Percentiles rank a stretch among this genome's conserved stretches.
Evolutionary conservation across 75 land plant genomes (phyloP).

Genomic region (Isoetes taiwanensis): DNA sequence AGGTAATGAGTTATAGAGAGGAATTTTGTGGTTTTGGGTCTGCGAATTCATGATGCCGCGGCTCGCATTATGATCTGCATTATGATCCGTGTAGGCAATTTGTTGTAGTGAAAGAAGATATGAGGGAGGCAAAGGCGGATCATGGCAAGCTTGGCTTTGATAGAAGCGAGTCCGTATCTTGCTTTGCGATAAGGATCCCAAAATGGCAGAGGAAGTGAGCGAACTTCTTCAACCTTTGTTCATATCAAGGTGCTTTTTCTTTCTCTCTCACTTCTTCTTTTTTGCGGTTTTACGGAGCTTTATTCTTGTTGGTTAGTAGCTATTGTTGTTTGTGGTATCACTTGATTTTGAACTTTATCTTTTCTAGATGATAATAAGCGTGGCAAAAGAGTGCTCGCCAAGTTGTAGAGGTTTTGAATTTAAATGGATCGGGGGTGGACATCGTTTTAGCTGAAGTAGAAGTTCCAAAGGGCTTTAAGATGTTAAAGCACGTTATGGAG

Average conservation of each 20-base stretch:
- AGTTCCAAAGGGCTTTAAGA: constrained; percentile 70
- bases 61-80: no score
- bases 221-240: constrained; percentile 49
- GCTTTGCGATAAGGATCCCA: constrained; percentile 59
- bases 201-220: constrained; percentile 36
- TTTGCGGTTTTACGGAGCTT: not conserved
- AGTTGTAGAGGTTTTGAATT: constrained; percentile 58
- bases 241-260: constrained; percentile 54
- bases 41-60: no score
- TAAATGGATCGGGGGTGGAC: constrained; percentile 50
- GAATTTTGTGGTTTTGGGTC: no score
- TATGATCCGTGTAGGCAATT: no score
- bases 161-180: constrained; percentile 74
- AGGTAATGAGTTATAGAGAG: no score
- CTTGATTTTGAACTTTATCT: no score
- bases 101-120: no score
- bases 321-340: not conserved
- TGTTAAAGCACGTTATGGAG: constrained; percentile 59
- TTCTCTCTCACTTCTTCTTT: not conserved
- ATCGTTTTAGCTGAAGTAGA: constrained; percentile 71
- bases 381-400: constrained; percentile 56
- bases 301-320: not conserved
- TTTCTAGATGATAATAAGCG: no score
- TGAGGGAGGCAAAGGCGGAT: no score
- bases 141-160: no score